Evolutionary conservation across 2,329 filamentous ascomycete genomes (phyloP).

Genomic region (Hypoxylon sp.): DNA sequence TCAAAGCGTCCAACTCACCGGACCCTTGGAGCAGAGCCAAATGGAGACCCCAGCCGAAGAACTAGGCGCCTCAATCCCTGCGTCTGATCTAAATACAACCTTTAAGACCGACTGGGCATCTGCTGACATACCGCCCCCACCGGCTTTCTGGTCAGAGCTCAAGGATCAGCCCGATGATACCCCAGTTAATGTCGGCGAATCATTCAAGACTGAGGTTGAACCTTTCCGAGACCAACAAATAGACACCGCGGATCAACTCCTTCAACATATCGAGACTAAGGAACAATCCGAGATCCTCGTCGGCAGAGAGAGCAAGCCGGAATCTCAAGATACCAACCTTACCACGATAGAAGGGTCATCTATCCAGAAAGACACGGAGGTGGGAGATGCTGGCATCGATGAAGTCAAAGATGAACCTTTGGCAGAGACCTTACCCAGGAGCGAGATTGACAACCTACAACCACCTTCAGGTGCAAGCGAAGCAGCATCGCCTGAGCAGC

Average conservation of each 20-base stretch:
- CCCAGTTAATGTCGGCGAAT: constrained; percentile 7
- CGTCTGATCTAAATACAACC: constrained; percentile 22
- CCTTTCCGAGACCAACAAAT: constrained; percentile 14
- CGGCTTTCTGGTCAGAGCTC: constrained; percentile 17
- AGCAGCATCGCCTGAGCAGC: constrained; percentile 17
- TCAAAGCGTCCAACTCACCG: constrained; percentile 46
- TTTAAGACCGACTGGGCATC: constrained; percentile 32
- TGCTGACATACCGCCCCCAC: constrained; percentile 22
- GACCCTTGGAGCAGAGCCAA: constrained; percentile 40
- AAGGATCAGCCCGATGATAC: constrained; percentile 15
- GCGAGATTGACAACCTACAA: constrained; percentile 4
- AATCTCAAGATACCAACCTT: constrained; percentile 8
- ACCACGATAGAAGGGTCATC: constrained; percentile 40
- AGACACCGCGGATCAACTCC: constrained; percentile 24
- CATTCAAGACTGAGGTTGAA: constrained; percentile 16
- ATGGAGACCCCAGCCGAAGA: constrained; percentile 36
- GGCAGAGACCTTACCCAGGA: constrained; percentile 4
- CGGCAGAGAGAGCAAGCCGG: constrained; percentile 1
- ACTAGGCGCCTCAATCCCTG: constrained; percentile 8
- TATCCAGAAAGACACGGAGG: constrained; percentile 5
- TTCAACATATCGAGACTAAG: constrained; percentile 14
- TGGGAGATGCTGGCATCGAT: not conserved
- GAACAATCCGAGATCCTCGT: constrained; percentile 6
- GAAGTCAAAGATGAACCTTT: constrained; percentile 9
- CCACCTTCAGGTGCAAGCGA: constrained; percentile 13